Evolutionary conservation across 768 basidiomycete species (phyloP), one percentile per base, ranked within the genome.

Genomic region (Trametes meyenii): DNA sequence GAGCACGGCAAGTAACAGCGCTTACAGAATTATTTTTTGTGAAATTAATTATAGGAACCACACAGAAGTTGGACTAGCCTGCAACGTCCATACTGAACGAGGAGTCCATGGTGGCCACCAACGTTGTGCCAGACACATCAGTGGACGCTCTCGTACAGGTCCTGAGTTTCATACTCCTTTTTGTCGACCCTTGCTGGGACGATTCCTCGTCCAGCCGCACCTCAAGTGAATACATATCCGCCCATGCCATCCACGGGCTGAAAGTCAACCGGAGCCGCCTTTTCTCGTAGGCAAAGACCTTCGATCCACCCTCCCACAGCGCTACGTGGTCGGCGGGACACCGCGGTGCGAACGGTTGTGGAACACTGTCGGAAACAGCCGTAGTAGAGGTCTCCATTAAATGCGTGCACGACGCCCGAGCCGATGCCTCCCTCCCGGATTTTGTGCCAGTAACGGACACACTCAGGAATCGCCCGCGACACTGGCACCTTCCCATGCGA

Each of bases 291-390:
- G 29, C 54, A 13, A 60, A 60, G 5, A 38, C 48, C 50, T 64
- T 64, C 23, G 33, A 14, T 14, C 49, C 54, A 17, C 43, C 44
- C 26, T 46, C 35, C 62, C 62, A 64, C 46, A 36, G 14, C 36
- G 62, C 62, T 8, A 64, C 58, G 42, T 60, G 62, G 21, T 55
- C 58, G 4, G 23, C 36, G 12, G 62, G 62, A 38, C 62, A 64
- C 4, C 49, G 62, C 11, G 45, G 11, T 6, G 8, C 26, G 5
- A 51, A 24, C 16, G 2, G 14, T 12, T 21, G 21, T 2, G 51
- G 3, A 19, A 24, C 13, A 19, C 26, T 29, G 14, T 3, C 10
- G 26, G 16, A 14, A 33, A 21, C 29, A 33, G 26, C 26, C 12
- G 14, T 1, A 3, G 29, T 8, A 8, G 29, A 3, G 29, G 29